Conservation (phyloP, 1,139 yeast genomes). For the Candida tunisiensis region DNA sequence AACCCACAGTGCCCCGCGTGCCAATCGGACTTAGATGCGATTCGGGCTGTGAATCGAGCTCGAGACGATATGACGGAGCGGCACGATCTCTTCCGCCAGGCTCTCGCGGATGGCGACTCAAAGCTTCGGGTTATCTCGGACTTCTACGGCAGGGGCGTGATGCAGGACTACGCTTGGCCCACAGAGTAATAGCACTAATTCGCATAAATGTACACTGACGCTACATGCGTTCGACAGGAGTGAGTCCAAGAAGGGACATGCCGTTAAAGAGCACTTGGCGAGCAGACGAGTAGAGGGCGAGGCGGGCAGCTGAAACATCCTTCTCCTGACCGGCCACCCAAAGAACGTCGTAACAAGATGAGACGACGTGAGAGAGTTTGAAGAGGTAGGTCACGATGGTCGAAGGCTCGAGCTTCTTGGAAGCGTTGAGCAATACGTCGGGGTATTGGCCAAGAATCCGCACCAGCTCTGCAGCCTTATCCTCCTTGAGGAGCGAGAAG, state of each 20-base stretch:
- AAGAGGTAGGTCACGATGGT: slow-evolving; percentile 89
- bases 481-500: slow-evolving; percentile 55
- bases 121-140: slow-evolving; percentile 64
- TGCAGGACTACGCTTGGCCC: slow-evolving; percentile 1
- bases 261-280: slow-evolving; percentile 86
- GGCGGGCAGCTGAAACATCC: slow-evolving; percentile 78
- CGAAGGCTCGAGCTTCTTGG: slow-evolving; percentile 80
- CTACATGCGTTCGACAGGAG: slow-evolving; percentile 98
- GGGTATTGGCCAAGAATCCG: slow-evolving; percentile 85
- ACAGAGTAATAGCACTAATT: neutral
- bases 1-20: slow-evolving; percentile 54
- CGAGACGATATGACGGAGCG: slow-evolving; percentile 50
- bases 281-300: slow-evolving; percentile 84
- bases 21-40: slow-evolving; percentile 46
- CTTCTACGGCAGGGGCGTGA: slow-evolving; percentile 68
- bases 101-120: slow-evolving; percentile 42
- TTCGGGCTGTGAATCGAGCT: slow-evolving; percentile 37
- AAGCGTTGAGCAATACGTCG: slow-evolving; percentile 71
- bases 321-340: slow-evolving; percentile 97
- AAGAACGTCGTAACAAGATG: slow-evolving; percentile 85
- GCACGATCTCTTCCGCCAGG: slow-evolving; percentile 41
- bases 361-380: slow-evolving; percentile 82
- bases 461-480: slow-evolving; percentile 54
- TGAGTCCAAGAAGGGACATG: slow-evolving; percentile 77
- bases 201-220: neutral